Conservation (phyloP, 768 basidiomycete species). For the Gymnopilus junonius region DNA sequence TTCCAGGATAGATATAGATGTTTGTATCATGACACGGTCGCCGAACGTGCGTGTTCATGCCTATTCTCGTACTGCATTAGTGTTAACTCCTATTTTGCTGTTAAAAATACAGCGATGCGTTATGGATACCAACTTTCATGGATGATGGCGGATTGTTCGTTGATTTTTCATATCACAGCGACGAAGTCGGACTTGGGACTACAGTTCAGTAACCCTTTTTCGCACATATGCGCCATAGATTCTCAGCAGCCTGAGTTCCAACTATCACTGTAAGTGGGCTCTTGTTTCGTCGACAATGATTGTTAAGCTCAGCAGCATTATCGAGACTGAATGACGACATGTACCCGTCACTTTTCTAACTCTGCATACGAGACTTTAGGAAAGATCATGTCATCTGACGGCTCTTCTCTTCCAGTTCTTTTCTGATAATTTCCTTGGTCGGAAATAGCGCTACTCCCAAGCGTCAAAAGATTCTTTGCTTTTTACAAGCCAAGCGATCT, state of each 20-base stretch:
- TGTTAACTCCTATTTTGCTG: background rate
- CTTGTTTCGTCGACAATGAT: constrained; percentile 2
- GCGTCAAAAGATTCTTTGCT: background rate
- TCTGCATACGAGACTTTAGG: background rate
- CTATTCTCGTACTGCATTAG: background rate
- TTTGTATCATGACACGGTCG: constrained; percentile 2
- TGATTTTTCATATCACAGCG: constrained; percentile 1
- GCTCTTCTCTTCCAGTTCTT: background rate
- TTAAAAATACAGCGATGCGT: background rate
- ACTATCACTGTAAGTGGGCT: background rate
- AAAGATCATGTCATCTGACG: background rate
- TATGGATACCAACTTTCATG: background rate
- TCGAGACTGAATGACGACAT: background rate
- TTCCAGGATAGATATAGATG: background rate
- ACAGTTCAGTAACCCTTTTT: background rate
- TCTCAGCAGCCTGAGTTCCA: background rate
- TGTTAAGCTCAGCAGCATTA: background rate
- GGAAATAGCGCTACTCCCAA: background rate
- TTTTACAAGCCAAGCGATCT: background rate
- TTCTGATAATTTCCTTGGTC: background rate
- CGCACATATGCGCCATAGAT: background rate
- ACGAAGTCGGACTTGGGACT: background rate
- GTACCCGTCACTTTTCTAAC: background rate
- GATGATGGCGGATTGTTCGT: background rate
- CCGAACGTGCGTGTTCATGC: background rate